Conservation (phyloP, 2,329 filamentous ascomycete species). For the Chrysoporthe cubensis region DNA sequence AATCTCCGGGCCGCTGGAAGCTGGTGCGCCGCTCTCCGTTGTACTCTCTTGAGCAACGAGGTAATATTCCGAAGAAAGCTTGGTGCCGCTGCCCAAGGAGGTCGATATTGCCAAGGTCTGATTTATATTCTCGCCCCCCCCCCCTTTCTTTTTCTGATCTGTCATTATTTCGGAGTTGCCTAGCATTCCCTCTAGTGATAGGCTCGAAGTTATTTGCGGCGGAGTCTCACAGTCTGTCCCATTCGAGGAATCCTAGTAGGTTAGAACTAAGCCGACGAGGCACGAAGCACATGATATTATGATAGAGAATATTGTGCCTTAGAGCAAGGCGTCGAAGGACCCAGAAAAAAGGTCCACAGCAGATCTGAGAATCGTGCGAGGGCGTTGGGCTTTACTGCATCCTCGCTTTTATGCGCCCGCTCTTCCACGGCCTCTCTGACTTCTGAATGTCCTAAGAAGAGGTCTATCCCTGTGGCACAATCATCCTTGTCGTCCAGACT, state of each 20-base stretch:
- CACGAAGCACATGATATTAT: neutral
- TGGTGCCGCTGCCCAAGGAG: neutral
- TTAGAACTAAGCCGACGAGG: neutral
- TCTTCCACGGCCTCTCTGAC: neutral
- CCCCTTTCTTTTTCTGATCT: neutral
- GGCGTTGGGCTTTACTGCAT: neutral
- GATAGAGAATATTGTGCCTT: neutral
- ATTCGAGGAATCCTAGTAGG: neutral
- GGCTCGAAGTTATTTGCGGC: neutral
- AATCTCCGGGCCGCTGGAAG: conserved; percentile 14
- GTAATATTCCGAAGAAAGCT: neutral
- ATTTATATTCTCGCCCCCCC: neutral
- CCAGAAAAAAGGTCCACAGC: conserved; percentile 10
- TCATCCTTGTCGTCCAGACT: neutral
- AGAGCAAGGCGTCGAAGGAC: conserved; percentile 8
- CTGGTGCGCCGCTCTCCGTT: conserved; percentile 1
- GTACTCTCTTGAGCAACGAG: conserved; percentile 6
- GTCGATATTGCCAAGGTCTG: neutral
- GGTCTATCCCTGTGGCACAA: neutral
- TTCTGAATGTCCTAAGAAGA: neutral
- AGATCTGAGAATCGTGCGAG: conserved; percentile 15
- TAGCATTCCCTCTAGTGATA: neutral
- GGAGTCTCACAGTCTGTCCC: neutral
- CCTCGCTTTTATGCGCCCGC: conserved; percentile 12
- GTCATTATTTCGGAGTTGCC: neutral